Conservation (phyloP, 179 eudicot genomes). For the Silene coronaria region DNA sequence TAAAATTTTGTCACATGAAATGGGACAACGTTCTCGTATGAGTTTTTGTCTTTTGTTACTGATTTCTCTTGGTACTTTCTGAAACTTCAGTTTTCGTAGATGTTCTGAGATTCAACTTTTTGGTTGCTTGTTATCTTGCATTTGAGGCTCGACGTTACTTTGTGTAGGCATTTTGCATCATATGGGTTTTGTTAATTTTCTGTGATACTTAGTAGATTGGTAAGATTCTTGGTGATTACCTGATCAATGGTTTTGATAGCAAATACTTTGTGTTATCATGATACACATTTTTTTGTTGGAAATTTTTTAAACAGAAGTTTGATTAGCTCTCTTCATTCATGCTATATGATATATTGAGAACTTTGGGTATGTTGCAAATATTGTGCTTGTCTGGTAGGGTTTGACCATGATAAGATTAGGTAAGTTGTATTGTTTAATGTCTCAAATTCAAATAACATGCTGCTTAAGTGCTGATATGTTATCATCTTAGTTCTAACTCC, state of each 20-base stretch:
- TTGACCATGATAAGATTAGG: background rate
- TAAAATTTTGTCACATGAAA: background rate
- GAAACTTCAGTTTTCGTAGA: background rate
- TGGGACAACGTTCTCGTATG: background rate
- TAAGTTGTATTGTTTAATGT: background rate
- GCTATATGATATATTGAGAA: background rate
- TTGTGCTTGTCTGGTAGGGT: background rate
- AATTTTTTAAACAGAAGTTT: background rate
- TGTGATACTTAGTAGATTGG: background rate
- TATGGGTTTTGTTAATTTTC: background rate
- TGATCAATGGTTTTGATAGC: background rate
- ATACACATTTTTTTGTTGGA: background rate
- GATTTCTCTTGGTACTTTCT: background rate
- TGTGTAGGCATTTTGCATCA: background rate
- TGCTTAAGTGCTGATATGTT: background rate
- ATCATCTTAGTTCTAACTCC: background rate
- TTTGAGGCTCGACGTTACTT: background rate
- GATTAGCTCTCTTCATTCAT: background rate
- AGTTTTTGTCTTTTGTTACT: background rate
- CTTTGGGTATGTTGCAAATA: background rate
- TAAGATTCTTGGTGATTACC: conserved; percentile 4
- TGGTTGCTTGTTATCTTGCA: background rate
- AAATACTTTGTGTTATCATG: background rate
- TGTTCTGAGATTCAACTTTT: background rate
- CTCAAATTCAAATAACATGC: background rate